phyloP scores from a whole-genome alignment of 1,139 yeast genomes.

The Yarrowia galli region DNA sequence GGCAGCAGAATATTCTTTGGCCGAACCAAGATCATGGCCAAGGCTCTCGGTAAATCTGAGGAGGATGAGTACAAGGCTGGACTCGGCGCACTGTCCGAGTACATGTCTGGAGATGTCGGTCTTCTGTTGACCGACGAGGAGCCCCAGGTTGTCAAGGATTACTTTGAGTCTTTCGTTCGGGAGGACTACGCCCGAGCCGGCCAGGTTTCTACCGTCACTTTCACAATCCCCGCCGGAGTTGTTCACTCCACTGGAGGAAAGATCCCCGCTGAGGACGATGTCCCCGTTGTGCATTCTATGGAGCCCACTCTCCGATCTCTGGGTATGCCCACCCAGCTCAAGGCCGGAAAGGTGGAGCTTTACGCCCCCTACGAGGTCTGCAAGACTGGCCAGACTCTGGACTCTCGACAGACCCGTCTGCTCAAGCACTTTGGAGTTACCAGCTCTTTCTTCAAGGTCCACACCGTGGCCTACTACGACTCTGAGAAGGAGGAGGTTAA shows the following conservation, averaged over 20 bases:
- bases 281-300: conserved; percentile 94
- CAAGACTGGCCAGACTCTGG: conserved; percentile 76
- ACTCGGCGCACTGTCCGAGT: conserved; percentile 69
- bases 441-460: conserved; percentile 86
- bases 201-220: conserved; percentile 78
- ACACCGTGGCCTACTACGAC: conserved; percentile 73
- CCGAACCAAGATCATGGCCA: conserved; percentile 89
- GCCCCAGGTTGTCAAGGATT: conserved; percentile 82
- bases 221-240: conserved; percentile 86
- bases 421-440: conserved; percentile 96
- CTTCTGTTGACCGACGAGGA: conserved; percentile 86
- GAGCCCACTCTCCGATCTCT: conserved; percentile 90
- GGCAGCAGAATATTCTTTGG: conserved; percentile 91
- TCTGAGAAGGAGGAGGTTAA: conserved; percentile 44
- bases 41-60: conserved; percentile 85
- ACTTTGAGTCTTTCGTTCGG: conserved; percentile 78
- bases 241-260: conserved; percentile 97
- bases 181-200: conserved; percentile 92
- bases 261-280: conserved; percentile 86
- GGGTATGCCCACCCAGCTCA: conserved; percentile 90
- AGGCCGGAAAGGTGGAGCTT: conserved; percentile 83
- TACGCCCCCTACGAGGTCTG: conserved; percentile 83
- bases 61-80: conserved; percentile 92
- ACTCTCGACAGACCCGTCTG: conserved; percentile 89
- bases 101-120: conserved; percentile 78